phyloP scores from a whole-genome alignment of 306 rosid genomes.

The Quercus gilva region DNA sequence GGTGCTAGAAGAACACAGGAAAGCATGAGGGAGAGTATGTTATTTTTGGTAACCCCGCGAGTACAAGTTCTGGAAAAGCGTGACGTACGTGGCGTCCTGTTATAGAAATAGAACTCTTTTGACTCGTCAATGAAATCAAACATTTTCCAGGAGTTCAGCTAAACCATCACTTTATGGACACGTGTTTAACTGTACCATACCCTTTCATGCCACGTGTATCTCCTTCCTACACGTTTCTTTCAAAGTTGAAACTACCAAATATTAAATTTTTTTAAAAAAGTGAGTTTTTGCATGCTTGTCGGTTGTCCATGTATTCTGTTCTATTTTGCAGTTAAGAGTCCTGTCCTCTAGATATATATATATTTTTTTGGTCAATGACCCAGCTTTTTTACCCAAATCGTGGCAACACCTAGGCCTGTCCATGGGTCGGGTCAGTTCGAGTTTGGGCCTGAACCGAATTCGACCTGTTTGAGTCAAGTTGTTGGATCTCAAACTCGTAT shows the following conservation, averaged over 20 bases:
- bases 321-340: neutral
- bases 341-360: no score
- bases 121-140: neutral
- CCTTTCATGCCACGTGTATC: constrained; percentile 14
- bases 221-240: constrained; percentile 2
- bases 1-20: neutral
- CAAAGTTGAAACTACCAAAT: no score
- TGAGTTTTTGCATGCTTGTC: neutral
- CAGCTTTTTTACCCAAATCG: no score
- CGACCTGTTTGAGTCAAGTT: no score
- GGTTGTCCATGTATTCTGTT: neutral
- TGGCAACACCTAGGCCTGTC: no score
- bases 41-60: neutral
- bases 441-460: no score
- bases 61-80: neutral
- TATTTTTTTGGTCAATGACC: no score
- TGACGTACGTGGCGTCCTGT: neutral
- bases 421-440: no score
- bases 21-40: neutral
- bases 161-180: neutral
- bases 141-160: neutral
- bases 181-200: neutral
- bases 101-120: neutral
- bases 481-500: no score
- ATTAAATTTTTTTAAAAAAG: no score